Base-by-base conservation (phyloP, 768 basidiomycete genomes). In the Leccinum sublutescens region DNA sequence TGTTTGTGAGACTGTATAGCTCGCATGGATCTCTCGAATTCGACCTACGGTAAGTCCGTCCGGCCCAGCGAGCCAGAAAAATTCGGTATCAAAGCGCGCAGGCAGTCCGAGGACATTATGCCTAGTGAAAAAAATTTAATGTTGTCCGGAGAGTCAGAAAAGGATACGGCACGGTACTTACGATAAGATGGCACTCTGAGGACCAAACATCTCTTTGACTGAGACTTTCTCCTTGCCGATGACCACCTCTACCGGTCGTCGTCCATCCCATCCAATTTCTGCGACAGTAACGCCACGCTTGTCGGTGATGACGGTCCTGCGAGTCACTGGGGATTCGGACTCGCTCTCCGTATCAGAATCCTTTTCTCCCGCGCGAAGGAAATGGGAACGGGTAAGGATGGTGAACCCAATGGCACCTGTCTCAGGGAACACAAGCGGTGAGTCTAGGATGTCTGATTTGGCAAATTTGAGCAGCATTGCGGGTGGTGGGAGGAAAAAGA, bases 61-160 rank as follows among this genome's bases (percentile, higher is more conserved):
- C 0, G 79, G 71, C n/a, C 81, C 82, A 12, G 83, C 84, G 48
- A 78, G 78, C 85, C 85, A 86, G 38, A 85, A 74, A 59, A 78
- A 83, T 63, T 85, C 81, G 2, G 83, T 78, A 60, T 85, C 82
- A 60, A 86, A 86, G n/a, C 85, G 80, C 8, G 83, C 83, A 19
- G 84, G 84, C 51, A 86, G 77, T 21, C 78, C 78, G n/a, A 86
- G 79, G 29, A 81, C 72, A 64, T 85, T 84, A n/a, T 79, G 80
- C 68, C 84, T 86, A 53, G 34, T 29, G 40, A 4, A 19, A 43
- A n/a, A 19, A 29, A 33, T 10, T 1, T 1, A 17, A 9, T 54
- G 12, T 59, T 25, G 8, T 64, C 38, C 33, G 55, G 36, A 36
- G 36, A 25, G 51, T 33, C 31, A n/a, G 51, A 23, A 29, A 27